A percentile compares a stretch with the other conserved stretches of the same genome.
Evolutionary conservation across 352 stramenopile species (phyloP).

Genomic region (Globisporangium spinosum): DNA sequence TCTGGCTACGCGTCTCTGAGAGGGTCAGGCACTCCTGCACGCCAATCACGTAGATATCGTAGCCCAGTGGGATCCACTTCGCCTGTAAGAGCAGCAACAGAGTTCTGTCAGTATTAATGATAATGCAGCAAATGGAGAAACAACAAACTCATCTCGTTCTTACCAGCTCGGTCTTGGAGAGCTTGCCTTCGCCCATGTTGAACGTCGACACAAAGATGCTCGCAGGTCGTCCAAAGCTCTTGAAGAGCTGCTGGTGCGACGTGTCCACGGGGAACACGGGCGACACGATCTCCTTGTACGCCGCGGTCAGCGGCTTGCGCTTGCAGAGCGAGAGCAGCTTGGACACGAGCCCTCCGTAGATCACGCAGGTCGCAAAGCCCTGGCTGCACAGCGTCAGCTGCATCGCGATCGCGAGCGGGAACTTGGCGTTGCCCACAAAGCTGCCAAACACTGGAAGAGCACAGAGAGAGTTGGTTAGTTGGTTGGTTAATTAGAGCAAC

Average conservation of each 20-base stretch:
- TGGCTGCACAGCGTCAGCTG: conserved; percentile 60
- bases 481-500: neutral
- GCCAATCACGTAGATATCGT: conserved; percentile 90
- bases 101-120: neutral
- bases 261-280: conserved; percentile 31
- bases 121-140: neutral
- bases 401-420: conserved; percentile 56
- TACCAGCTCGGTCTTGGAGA: conserved; percentile 46
- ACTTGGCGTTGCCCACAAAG: conserved; percentile 38
- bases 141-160: neutral
- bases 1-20: conserved; percentile 48
- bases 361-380: conserved; percentile 57
- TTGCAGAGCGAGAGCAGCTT: conserved; percentile 35
- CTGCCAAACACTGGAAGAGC: conserved; percentile 41
- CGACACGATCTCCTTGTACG: conserved; percentile 34
- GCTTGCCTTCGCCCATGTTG: conserved; percentile 75
- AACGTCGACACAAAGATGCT: conserved; percentile 82
- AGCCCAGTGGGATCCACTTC: conserved; percentile 81
- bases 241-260: conserved; percentile 15
- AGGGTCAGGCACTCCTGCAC: conserved; percentile 88
- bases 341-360: conserved; percentile 52
- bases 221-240: conserved; percentile 44
- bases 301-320: conserved; percentile 18
- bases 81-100: conserved; percentile 22
- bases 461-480: conserved; percentile 1